A percentile compares a stretch with the other conserved stretches of the same genome.
phyloP scores from a whole-genome alignment of 1,284 basidiomycete genomes.

The Puccinia coronata region DNA sequence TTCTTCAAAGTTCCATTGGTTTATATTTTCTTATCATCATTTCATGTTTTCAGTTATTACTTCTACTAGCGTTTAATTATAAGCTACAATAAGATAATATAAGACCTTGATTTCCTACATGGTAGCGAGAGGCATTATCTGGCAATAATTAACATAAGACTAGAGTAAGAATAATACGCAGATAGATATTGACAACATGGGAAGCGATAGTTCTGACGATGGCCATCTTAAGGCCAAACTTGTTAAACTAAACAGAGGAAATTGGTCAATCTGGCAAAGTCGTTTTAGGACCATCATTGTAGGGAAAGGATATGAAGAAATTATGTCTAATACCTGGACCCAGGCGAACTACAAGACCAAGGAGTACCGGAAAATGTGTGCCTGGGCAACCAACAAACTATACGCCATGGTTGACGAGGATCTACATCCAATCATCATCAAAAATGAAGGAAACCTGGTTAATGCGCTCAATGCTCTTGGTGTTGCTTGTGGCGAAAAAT shows the following conservation, averaged over 20 bases:
- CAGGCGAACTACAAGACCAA: not conserved
- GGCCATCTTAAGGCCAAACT: too few relatives aligned
- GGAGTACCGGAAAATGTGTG: too few relatives aligned
- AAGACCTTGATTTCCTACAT: too few relatives aligned
- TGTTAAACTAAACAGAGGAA: too few relatives aligned
- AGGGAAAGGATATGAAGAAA: not conserved
- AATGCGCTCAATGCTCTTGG: not conserved
- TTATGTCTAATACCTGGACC: not conserved
- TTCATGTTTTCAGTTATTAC: not conserved
- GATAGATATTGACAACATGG: too few relatives aligned
- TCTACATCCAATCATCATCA: not conserved
- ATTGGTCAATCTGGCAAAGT: too few relatives aligned
- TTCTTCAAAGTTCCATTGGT: too few relatives aligned
- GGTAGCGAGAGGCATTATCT: too few relatives aligned
- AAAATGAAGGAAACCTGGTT: not conserved
- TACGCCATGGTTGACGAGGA: not conserved
- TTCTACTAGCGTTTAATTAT: conserved; percentile 2
- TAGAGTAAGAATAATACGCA: too few relatives aligned
- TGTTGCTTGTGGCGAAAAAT: not conserved
- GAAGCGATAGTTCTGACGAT: too few relatives aligned
- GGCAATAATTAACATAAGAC: too few relatives aligned
- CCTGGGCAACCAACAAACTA: not conserved
- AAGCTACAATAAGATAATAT: not conserved
- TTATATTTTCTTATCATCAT: not conserved
- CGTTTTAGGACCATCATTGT: too few relatives aligned